Conservation (phyloP, 202 grass and related monocot genomes). For the Musa balbisiana region DNA sequence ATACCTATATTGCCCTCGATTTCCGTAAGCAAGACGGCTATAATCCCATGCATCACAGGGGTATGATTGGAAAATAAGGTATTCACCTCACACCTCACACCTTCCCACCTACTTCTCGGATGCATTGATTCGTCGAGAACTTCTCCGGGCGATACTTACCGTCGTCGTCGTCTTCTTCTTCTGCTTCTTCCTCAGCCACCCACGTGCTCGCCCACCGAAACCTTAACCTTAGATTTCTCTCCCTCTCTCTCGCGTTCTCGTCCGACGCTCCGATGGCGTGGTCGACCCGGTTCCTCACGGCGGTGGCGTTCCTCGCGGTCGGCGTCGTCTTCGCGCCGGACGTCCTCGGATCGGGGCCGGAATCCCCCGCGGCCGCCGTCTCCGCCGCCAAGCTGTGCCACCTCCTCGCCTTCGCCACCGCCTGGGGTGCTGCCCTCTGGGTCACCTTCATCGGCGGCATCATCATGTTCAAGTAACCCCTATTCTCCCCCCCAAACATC, state of each 20-base stretch:
- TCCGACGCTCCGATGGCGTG: conserved; percentile 37
- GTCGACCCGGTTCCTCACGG: conserved; percentile 64
- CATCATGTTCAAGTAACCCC: conserved; percentile 73
- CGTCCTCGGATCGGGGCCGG: conserved; percentile 32
- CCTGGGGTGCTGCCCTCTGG: conserved; percentile 68
- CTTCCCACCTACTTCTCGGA: not conserved
- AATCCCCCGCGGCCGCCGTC: conserved; percentile 26
- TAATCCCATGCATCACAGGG: not conserved
- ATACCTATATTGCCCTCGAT: too few species aligned
- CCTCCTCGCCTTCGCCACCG: conserved; percentile 68
- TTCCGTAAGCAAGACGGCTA: too few species aligned
- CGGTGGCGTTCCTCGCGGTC: conserved; percentile 56
- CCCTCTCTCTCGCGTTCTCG: not conserved
- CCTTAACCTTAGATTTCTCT: not conserved
- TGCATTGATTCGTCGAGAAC: not conserved
- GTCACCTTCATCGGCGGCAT: conserved; percentile 90
- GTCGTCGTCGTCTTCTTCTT: not conserved
- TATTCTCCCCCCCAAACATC: not conserved
- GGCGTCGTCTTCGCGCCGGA: conserved; percentile 68
- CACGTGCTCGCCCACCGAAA: not conserved
- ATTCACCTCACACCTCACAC: too few species aligned
- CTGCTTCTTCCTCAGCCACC: not conserved
- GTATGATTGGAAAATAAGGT: not conserved
- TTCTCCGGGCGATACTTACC: too few species aligned
- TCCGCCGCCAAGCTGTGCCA: conserved; percentile 52